Conservation (phyloP, 1,284 basidiomycete genomes). For the Heterobasidion parviporum region DNA sequence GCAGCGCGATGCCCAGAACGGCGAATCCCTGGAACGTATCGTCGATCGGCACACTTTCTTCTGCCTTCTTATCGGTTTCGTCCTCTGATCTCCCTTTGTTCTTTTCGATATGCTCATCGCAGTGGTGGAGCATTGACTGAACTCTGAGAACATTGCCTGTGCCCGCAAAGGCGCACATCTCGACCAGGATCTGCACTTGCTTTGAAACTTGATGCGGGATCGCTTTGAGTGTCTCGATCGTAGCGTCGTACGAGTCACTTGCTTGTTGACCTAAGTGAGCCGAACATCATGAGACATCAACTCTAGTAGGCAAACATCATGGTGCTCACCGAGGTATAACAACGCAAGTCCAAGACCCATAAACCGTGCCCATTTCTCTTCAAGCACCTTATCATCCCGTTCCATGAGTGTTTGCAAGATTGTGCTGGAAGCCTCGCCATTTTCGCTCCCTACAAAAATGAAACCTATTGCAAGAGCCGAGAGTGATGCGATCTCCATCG, state of each 20-base stretch:
- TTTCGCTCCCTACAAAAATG: conserved; percentile 92
- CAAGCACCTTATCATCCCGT: conserved; percentile 65
- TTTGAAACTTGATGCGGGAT: conserved; percentile 92
- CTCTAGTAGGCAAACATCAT: neutral
- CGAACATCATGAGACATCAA: neutral
- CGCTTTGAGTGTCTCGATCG: conserved; percentile 90
- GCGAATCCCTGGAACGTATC: conserved; percentile 93
- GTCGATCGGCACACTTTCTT: conserved; percentile 41
- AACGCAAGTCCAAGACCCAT: conserved; percentile 87
- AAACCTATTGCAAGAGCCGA: conserved; percentile 89
- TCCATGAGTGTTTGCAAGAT: conserved; percentile 95
- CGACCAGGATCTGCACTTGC: conserved; percentile 88
- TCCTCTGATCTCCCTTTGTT: conserved; percentile 39
- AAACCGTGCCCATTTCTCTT: conserved; percentile 92
- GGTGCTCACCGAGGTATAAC: conserved; percentile 77
- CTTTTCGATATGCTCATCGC: conserved; percentile 73
- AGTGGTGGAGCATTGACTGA: conserved; percentile 89
- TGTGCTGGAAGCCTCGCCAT: conserved; percentile 87
- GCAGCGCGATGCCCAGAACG: conserved; percentile 88
- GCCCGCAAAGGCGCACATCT: conserved; percentile 92
- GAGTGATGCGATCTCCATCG: conserved; percentile 88
- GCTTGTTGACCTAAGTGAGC: conserved; percentile 34
- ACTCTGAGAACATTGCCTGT: conserved; percentile 95
- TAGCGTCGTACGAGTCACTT: conserved; percentile 90
- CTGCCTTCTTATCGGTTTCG: conserved; percentile 30